These are phyloP conservation scores for Penicillium taxi DNA, from an alignment of 495 filamentous ascomycete species.

Conservation along the genomic window DNA sequence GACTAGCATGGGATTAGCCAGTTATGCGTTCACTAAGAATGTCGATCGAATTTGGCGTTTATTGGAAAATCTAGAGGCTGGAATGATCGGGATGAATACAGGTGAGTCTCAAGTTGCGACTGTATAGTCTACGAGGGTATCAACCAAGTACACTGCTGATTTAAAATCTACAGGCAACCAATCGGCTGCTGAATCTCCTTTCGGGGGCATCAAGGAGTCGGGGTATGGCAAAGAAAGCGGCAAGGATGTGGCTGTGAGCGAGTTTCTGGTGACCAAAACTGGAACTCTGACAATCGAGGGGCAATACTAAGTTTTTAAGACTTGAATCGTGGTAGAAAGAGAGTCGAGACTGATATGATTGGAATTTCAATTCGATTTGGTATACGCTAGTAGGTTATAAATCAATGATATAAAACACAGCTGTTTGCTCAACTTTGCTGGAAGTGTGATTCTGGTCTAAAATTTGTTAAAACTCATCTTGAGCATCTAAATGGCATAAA, in stretches of 20 bases:
- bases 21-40: slow-evolving; percentile 69
- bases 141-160: too few relatives aligned
- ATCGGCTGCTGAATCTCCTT: slow-evolving; percentile 63
- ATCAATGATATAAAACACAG: too few relatives aligned
- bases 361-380: too few relatives aligned
- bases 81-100: slow-evolving; percentile 68
- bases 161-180: slow-evolving; percentile 47
- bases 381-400: too few relatives aligned
- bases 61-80: slow-evolving; percentile 65
- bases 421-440: too few relatives aligned
- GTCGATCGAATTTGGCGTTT: slow-evolving; percentile 64
- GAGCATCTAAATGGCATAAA: too few relatives aligned
- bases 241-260: slow-evolving; percentile 60
- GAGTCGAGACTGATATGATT: too few relatives aligned
- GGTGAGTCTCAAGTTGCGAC: slow-evolving; percentile 38
- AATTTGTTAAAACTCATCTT: too few relatives aligned
- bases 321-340: too few relatives aligned
- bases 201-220: slow-evolving; percentile 69
- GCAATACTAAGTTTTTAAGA: too few relatives aligned
- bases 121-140: too few relatives aligned
- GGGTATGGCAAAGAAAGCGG: slow-evolving; percentile 72
- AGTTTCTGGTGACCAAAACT: slow-evolving; percentile 67
- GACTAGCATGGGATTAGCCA: slow-evolving; percentile 62
- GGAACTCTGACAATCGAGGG: slow-evolving; percentile 57
- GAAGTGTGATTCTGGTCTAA: too few relatives aligned